Evolutionary conservation across 148 eudicot species (phyloP).

Genomic region (Pouteria glomerata): DNA sequence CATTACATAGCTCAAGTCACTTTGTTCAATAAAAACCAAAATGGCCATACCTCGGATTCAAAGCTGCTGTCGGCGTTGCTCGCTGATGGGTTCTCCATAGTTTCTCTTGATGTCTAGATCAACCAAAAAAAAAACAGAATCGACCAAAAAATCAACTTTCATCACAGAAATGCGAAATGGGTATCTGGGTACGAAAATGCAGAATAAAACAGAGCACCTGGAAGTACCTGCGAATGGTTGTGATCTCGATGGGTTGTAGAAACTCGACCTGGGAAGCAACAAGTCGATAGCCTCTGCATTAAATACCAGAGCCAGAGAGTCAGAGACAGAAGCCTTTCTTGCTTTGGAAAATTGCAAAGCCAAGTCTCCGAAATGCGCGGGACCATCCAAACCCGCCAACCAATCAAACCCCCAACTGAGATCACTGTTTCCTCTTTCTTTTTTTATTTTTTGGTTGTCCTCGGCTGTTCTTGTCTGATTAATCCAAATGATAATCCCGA

Average conservation of each 20-base stretch:
- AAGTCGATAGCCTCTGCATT: conserved; percentile 24
- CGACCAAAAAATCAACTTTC: too few relatives aligned
- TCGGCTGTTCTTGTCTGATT: too few relatives aligned
- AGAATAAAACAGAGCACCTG: not conserved
- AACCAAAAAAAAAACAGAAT: too few relatives aligned
- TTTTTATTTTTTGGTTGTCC: too few relatives aligned
- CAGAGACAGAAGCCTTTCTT: not conserved
- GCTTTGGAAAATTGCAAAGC: conserved; percentile 20
- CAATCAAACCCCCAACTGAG: too few relatives aligned
- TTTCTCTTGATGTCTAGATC: conserved; percentile 20
- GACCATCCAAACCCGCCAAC: too few relatives aligned
- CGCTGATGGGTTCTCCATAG: conserved; percentile 34
- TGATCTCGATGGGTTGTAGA: conserved; percentile 13
- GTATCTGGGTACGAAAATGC: too few relatives aligned
- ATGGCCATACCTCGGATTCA: conserved; percentile 33
- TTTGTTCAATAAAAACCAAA: not conserved
- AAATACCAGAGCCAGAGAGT: too few relatives aligned
- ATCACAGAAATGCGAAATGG: not conserved
- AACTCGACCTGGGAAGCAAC: conserved; percentile 32
- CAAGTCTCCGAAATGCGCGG: too few relatives aligned
- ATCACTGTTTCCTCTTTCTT: too few relatives aligned
- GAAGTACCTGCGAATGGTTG: conserved; percentile 17
- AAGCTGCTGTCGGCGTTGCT: conserved; percentile 13
- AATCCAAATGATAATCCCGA: too few relatives aligned
- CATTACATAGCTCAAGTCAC: too few relatives aligned